phyloP scores from a whole-genome alignment of 805 yeast species.

The Candida sonorensis region DNA sequence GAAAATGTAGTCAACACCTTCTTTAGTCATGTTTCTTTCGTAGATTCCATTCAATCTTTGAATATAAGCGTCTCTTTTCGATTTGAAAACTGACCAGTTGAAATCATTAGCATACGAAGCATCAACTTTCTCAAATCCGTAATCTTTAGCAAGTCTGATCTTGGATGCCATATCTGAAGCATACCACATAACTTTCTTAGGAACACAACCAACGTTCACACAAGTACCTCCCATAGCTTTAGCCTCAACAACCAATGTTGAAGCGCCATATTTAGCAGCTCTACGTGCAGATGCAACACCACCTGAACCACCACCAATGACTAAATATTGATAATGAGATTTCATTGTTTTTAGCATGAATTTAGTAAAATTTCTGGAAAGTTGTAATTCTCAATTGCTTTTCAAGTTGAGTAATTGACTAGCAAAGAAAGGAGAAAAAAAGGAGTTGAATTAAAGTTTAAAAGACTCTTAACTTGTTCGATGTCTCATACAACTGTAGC shows the following conservation, averaged over 20 bases:
- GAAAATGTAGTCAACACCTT: constrained; percentile 78
- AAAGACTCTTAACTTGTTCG: too few species aligned
- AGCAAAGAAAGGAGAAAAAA: too few species aligned
- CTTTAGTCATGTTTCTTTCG: constrained; percentile 78
- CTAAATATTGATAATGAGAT: constrained; percentile 79
- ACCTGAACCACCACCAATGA: constrained; percentile 98
- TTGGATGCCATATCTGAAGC: constrained; percentile 85
- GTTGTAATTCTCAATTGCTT: not conserved
- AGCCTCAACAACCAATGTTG: constrained; percentile 75
- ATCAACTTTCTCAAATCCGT: constrained; percentile 65
- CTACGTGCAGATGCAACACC: constrained; percentile 98
- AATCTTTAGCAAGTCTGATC: constrained; percentile 67
- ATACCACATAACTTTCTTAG: constrained; percentile 98
- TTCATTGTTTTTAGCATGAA: constrained; percentile 26
- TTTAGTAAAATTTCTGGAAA: not conserved
- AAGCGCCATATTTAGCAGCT: constrained; percentile 91
- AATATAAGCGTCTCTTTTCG: constrained; percentile 88
- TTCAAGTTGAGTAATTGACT: too few species aligned
- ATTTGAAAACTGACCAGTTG: constrained; percentile 77
- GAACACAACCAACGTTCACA: constrained; percentile 99
- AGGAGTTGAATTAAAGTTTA: too few species aligned
- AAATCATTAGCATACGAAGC: constrained; percentile 53
- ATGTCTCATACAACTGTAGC: too few species aligned
- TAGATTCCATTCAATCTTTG: constrained; percentile 87
- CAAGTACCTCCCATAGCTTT: constrained; percentile 93